These are phyloP conservation scores for Amylocystis lapponica DNA, from an alignment of 768 basidiomycete species.

Conservation along the genomic window DNA sequence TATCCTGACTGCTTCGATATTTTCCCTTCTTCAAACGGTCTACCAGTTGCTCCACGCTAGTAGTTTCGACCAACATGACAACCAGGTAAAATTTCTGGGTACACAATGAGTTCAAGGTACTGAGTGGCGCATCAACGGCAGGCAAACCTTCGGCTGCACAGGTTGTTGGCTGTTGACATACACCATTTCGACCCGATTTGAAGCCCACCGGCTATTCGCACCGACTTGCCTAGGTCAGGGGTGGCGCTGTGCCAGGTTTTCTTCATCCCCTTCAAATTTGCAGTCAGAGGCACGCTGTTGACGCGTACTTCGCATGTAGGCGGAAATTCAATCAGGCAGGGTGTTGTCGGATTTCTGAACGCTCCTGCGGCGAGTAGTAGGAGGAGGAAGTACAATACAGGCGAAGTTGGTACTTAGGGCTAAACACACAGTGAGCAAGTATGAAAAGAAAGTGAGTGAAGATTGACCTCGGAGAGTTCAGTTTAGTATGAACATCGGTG, in stretches of 20 bases:
- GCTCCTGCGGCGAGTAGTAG: slow-evolving; percentile 50
- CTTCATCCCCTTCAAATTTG: slow-evolving; percentile 86
- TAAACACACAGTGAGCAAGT: slow-evolving; percentile 19
- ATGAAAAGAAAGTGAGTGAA: no score
- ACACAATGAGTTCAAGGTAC: no score
- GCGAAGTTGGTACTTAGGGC: slow-evolving; percentile 72
- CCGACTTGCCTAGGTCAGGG: slow-evolving; percentile 50
- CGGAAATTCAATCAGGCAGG: slow-evolving; percentile 86
- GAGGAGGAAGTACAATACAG: slow-evolving; percentile 85
- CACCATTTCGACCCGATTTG: slow-evolving; percentile 79
- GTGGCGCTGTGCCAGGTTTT: slow-evolving; percentile 94
- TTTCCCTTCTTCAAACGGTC: slow-evolving; percentile 64
- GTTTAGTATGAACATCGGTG: slow-evolving; percentile 55
- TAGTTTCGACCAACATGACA: slow-evolving; percentile 80
- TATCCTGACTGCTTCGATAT: slow-evolving; percentile 54
- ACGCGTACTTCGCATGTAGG: slow-evolving; percentile 88
- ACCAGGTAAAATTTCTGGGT: slow-evolving; percentile 82
- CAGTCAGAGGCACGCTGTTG: slow-evolving; percentile 60
- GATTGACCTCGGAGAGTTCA: slow-evolving; percentile 50
- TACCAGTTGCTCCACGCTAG: slow-evolving; percentile 64
- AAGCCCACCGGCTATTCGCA: slow-evolving; percentile 39
- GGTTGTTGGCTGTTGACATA: slow-evolving; percentile 88
- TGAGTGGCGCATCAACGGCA: neutral
- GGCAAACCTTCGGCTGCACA: slow-evolving; percentile 58
- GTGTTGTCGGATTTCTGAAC: slow-evolving; percentile 42